phyloP scores from a whole-genome alignment of 1,284 basidiomycete genomes.

The Ceratobasidium sp. region DNA sequence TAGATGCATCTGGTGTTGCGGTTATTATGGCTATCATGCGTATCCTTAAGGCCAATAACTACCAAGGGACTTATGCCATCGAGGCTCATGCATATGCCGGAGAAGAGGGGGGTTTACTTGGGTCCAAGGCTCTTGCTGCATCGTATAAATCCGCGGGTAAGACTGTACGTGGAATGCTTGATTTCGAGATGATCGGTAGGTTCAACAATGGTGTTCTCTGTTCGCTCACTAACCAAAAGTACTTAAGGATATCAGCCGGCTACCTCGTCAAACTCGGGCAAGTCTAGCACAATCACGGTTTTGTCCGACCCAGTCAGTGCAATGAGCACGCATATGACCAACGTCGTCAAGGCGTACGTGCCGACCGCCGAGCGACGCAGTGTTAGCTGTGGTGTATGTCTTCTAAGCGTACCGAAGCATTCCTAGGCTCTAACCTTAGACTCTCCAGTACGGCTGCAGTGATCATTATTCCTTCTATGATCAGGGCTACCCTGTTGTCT shows the following conservation, averaged over 20 bases:
- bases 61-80: conserved; percentile 42
- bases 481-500: conserved; percentile 46
- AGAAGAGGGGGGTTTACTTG: conserved; percentile 48
- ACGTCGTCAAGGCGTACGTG: conserved; percentile 45
- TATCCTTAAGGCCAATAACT: conserved; percentile 47
- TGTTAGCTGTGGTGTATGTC: conserved; percentile 46
- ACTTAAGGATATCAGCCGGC: conserved; percentile 44
- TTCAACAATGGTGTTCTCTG: not conserved
- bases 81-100: conserved; percentile 56
- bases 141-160: conserved; percentile 43
- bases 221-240: not conserved
- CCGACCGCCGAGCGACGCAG: conserved; percentile 43
- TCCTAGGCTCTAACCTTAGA: not conserved
- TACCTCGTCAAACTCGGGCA: conserved; percentile 30
- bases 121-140: conserved; percentile 35
- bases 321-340: conserved; percentile 44
- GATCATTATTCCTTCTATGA: conserved; percentile 46
- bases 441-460: conserved; percentile 41
- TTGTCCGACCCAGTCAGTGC: conserved; percentile 38
- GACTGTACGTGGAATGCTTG: conserved; percentile 44
- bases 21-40: conserved; percentile 46
- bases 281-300: conserved; percentile 46
- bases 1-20: conserved; percentile 38
- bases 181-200: conserved; percentile 47
- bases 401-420: not conserved